Conservation (phyloP, 2,329 filamentous ascomycete species). For the Claviceps monticola region DNA sequence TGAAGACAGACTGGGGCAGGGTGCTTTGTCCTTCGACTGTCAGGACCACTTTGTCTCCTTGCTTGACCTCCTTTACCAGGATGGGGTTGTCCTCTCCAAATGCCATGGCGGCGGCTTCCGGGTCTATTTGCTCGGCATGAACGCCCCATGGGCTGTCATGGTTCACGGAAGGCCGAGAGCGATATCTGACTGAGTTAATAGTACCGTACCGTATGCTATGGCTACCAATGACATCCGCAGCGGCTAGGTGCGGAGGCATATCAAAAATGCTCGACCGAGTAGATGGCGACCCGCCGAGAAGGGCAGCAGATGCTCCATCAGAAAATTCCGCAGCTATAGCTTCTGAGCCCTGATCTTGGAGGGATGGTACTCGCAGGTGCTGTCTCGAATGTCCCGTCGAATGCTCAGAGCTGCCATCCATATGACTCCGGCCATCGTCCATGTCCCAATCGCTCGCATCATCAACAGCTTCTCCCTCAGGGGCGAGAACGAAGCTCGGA, state of each 20-base stretch:
- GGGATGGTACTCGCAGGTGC: slow-evolving; percentile 31
- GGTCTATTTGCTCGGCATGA: slow-evolving; percentile 22
- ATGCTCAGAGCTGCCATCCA: slow-evolving; percentile 21
- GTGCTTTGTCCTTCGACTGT: slow-evolving; percentile 90
- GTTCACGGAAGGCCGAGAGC: slow-evolving; percentile 31
- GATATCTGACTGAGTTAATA: slow-evolving; percentile 19
- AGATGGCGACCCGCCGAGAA: slow-evolving; percentile 16
- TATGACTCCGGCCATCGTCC: slow-evolving; percentile 27
- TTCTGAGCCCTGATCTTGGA: slow-evolving; percentile 14
- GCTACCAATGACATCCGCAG: slow-evolving; percentile 57
- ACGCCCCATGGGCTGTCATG: slow-evolving; percentile 16
- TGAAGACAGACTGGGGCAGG: slow-evolving; percentile 88
- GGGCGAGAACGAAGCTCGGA: slow-evolving; percentile 55
- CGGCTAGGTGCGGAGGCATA: slow-evolving; percentile 46
- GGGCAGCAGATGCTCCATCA: slow-evolving; percentile 23
- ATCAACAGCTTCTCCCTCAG: slow-evolving; percentile 28
- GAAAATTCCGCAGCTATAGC: slow-evolving; percentile 31
- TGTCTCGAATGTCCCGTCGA: slow-evolving; percentile 35
- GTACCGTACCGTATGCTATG: slow-evolving; percentile 48
- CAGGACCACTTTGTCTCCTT: slow-evolving; percentile 73
- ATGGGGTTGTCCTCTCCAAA: slow-evolving; percentile 44
- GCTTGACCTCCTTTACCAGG: slow-evolving; percentile 78
- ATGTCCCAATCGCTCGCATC: slow-evolving; percentile 16
- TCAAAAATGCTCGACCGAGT: slow-evolving; percentile 36
- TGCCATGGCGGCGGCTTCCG: slow-evolving; percentile 14